These are phyloP conservation scores for Trichoderma sp. DNA, from an alignment of 2,329 filamentous ascomycete genomes.

Conservation along the genomic window DNA sequence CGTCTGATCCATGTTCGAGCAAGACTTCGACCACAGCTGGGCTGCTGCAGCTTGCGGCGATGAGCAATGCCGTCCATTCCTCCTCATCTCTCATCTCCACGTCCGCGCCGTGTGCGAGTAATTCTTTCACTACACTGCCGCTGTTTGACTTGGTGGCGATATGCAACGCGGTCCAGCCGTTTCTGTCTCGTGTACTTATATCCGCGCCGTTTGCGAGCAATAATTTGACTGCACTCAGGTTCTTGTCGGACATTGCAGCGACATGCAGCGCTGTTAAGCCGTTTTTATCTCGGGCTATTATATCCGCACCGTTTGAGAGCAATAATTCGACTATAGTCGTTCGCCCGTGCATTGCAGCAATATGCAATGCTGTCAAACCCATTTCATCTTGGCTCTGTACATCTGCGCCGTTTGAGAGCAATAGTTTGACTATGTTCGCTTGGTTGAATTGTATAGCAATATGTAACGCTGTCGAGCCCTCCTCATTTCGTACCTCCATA, in stretches of 20 bases:
- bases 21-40: neutral
- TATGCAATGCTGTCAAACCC: neutral
- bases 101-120: neutral
- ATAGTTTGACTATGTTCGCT: neutral
- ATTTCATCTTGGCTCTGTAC: neutral
- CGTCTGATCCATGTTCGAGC: neutral
- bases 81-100: neutral
- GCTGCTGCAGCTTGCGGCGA: neutral
- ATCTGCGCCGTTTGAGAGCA: neutral
- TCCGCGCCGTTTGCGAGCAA: neutral
- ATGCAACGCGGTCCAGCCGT: neutral
- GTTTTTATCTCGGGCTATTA: too few relatives aligned
- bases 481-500: neutral
- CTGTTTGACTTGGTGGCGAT: too few relatives aligned
- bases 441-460: neutral
- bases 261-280: too few relatives aligned
- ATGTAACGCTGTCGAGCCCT: neutral
- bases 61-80: neutral
- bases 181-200: rapidly evolving
- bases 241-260: neutral
- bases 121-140: too few relatives aligned
- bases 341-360: neutral
- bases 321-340: too few relatives aligned
- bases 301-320: too few relatives aligned
- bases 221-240: neutral